Evolutionary conservation across 2,329 filamentous ascomycete genomes (phyloP).

Genomic region (Orbilia ellipsospora): DNA sequence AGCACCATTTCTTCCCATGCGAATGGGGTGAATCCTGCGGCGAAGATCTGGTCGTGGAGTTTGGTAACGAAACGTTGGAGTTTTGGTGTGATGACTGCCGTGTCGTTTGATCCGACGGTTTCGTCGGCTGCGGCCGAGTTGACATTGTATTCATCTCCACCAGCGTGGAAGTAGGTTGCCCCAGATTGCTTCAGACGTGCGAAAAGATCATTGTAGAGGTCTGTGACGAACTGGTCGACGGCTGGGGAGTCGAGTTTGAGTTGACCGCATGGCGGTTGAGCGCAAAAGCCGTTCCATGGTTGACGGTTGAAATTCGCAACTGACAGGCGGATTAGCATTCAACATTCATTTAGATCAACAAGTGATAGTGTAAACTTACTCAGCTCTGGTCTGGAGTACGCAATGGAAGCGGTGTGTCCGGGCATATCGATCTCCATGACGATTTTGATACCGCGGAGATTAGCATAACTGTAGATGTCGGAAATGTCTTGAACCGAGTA

Average conservation of each 20-base stretch:
- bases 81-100: constrained; percentile 75
- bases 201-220: constrained; percentile 78
- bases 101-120: constrained; percentile 74
- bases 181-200: constrained; percentile 74
- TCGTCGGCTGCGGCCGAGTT: constrained; percentile 80
- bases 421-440: constrained; percentile 84
- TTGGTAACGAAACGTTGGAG: constrained; percentile 81
- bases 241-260: constrained; percentile 78
- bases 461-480: constrained; percentile 76
- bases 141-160: constrained; percentile 85
- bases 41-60: constrained; percentile 73
- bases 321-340: constrained; percentile 1
- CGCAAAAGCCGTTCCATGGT: constrained; percentile 39
- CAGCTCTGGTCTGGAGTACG: constrained; percentile 75
- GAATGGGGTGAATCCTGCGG: constrained; percentile 75
- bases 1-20: constrained; percentile 91
- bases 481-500: constrained; percentile 75
- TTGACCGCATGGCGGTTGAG: constrained; percentile 69
- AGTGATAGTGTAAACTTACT: constrained; percentile 66
- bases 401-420: constrained; percentile 78
- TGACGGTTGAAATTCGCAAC: constrained; percentile 41
- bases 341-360: not conserved
- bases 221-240: constrained; percentile 78
- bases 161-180: constrained; percentile 82
- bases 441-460: constrained; percentile 75